Base-by-base conservation (phyloP, 495 filamentous ascomycete species). In the Rostrohypoxylon terebratum region DNA sequence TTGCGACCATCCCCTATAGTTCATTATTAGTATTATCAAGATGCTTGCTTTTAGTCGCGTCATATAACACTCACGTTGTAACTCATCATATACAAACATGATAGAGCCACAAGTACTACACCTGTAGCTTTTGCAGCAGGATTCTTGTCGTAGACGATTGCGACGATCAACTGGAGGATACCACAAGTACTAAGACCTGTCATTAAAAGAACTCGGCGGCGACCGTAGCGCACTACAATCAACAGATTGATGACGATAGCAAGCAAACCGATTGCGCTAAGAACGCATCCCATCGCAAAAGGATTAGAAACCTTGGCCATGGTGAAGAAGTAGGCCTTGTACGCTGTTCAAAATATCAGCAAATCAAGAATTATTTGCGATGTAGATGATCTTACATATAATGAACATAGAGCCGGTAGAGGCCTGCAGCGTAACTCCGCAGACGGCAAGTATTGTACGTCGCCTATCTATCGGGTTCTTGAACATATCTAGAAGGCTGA, bases 241-340 rank as follows among this genome's bases (percentile, higher is more conserved):
- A 72, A 62, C 42, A 74, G 81, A 66, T 86, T 86, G 51, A 86
- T 67, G 16, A 86, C 66, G 73, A 87, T 83, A 31, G 81, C 82
- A 23, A 84, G 58, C 0, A 86, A 78, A 4, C 84, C 83, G 13
- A 85, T 76, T 3, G 81, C 80, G 59, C 78, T 82, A 10, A 87
- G 76, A 34, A 85, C 83, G 44, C 83, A 84, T 28, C 81, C 74
- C 74, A 86, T 86, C 53, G 80, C 77, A 66, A 87, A 87, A 6
- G 85, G 81, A 55, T 82, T 77, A 7, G 82, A 82, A 31, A 86
- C 80, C 28, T 77, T 74, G n/a, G 84, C 85, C 82, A 87, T 87
- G 34, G 84, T 80, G 72, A 87, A 86, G 77, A 86, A 87, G 69
- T 87, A 87, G 2, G 85, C 86, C 44, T 83, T 83, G 64, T 86